Evolutionary conservation across 139 green algal genomes (phyloP).

Genomic region (Monoraphidium neglectum): DNA sequence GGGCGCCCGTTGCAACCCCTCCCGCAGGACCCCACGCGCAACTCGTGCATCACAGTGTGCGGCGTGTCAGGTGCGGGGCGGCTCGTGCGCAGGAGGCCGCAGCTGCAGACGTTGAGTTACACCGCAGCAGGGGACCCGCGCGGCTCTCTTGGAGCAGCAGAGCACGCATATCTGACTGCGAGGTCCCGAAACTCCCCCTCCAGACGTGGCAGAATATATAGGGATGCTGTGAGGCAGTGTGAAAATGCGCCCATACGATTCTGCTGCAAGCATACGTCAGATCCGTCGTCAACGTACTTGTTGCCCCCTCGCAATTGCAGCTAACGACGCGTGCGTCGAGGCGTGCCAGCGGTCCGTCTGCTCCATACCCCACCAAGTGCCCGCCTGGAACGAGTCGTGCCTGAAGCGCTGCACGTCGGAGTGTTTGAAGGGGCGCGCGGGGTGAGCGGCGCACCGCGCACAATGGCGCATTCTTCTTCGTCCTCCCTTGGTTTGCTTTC

Average conservation of each 20-base stretch:
- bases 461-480: too few relatives aligned
- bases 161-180: neutral
- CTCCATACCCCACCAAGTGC: constrained; percentile 87
- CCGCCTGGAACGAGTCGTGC: constrained; percentile 95
- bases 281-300: neutral
- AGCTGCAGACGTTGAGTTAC: neutral
- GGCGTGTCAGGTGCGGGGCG: constrained; percentile 63
- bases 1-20: too few relatives aligned
- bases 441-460: neutral
- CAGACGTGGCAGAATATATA: neutral
- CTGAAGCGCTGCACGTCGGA: constrained; percentile 82
- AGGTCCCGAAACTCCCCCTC: neutral
- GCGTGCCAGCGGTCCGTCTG: constrained; percentile 89
- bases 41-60: constrained; percentile 95
- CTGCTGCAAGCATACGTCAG: too few relatives aligned
- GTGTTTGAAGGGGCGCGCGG: constrained; percentile 61
- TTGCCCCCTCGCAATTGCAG: constrained; percentile 37
- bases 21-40: constrained; percentile 79
- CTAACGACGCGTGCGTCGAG: constrained; percentile 86
- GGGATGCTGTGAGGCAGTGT: neutral
- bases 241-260: neutral
- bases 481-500: too few relatives aligned
- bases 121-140: neutral
- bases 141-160: neutral
- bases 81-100: neutral